These are phyloP conservation scores for Fusarium temperatum DNA, from an alignment of 2,329 filamentous ascomycete genomes.

Conservation along the genomic window DNA sequence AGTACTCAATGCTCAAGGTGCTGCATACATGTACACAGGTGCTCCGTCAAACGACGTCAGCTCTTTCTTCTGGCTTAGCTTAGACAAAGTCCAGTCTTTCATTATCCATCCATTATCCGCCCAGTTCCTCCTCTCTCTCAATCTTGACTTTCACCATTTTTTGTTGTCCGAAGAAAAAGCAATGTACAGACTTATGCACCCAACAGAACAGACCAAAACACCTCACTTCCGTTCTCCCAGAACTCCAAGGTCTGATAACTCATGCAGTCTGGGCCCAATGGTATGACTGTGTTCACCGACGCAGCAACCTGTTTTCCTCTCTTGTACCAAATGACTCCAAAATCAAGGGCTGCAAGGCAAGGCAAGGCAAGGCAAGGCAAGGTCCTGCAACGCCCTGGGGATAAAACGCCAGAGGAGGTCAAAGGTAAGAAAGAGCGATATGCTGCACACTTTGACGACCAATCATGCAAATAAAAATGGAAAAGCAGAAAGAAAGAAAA, in stretches of 20 bases:
- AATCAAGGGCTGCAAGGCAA: background rate
- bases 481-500: background rate
- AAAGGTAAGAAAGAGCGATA: slow-evolving; percentile 1
- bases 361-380: background rate
- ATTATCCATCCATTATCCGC: slow-evolving; percentile 1
- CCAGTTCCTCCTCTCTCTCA: background rate
- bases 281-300: background rate
- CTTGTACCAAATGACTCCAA: slow-evolving; percentile 14
- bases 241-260: slow-evolving; percentile 22
- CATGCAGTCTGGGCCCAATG: background rate
- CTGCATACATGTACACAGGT: slow-evolving; percentile 32
- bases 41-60: background rate
- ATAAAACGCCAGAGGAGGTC: slow-evolving; percentile 16
- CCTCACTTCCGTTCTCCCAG: background rate
- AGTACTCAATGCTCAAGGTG: background rate
- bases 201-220: slow-evolving; percentile 8
- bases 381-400: background rate
- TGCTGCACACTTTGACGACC: slow-evolving; percentile 13
- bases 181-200: slow-evolving; percentile 25
- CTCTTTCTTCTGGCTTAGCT: background rate
- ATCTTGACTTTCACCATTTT: slow-evolving; percentile 15
- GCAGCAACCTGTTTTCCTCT: background rate
- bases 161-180: background rate
- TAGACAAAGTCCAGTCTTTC: background rate
- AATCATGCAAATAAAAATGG: slow-evolving; percentile 7